Evolutionary conservation across 1,284 basidiomycete species (phyloP).

Genomic region (Cryptococcus sp.): DNA sequence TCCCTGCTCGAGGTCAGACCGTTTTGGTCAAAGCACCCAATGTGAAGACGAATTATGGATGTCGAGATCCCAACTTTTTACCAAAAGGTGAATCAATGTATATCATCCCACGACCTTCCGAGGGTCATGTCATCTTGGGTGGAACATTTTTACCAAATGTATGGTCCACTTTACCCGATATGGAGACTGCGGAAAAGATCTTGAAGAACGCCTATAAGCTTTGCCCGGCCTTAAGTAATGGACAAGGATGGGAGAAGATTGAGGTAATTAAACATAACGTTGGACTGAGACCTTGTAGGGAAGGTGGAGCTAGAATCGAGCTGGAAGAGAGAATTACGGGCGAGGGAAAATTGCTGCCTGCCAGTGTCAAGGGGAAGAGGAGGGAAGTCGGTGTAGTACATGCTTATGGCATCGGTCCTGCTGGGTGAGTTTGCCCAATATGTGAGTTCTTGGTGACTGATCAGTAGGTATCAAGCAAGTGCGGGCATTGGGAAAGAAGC

Average conservation of each 20-base stretch:
- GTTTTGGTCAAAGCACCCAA: slow-evolving; percentile 39
- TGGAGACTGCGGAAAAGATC: slow-evolving; percentile 40
- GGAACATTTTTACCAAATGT: slow-evolving; percentile 37
- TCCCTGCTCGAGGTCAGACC: slow-evolving; percentile 45
- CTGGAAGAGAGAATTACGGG: slow-evolving; percentile 54
- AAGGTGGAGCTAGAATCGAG: slow-evolving; percentile 66
- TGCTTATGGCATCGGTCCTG: slow-evolving; percentile 59
- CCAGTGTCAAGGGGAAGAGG: slow-evolving; percentile 49
- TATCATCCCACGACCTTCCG: slow-evolving; percentile 50
- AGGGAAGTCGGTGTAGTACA: slow-evolving; percentile 57
- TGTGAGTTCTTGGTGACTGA: background rate
- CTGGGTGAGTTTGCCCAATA: slow-evolving; percentile 22
- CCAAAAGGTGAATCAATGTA: slow-evolving; percentile 21
- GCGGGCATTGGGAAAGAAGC: slow-evolving; percentile 43
- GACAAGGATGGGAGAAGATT: slow-evolving; percentile 43
- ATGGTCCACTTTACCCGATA: slow-evolving; percentile 37
- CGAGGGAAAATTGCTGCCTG: slow-evolving; percentile 16
- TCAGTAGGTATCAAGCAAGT: slow-evolving; percentile 34
- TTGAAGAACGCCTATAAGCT: slow-evolving; percentile 42
- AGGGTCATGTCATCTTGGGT: slow-evolving; percentile 43
- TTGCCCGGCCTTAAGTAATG: slow-evolving; percentile 44
- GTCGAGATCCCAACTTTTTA: background rate
- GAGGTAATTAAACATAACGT: slow-evolving; percentile 60
- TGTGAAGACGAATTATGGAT: slow-evolving; percentile 21
- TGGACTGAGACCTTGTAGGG: slow-evolving; percentile 66